These are phyloP conservation scores for Peterozyma xylosa DNA, from an alignment of 805 yeast species.

Conservation along the genomic window DNA sequence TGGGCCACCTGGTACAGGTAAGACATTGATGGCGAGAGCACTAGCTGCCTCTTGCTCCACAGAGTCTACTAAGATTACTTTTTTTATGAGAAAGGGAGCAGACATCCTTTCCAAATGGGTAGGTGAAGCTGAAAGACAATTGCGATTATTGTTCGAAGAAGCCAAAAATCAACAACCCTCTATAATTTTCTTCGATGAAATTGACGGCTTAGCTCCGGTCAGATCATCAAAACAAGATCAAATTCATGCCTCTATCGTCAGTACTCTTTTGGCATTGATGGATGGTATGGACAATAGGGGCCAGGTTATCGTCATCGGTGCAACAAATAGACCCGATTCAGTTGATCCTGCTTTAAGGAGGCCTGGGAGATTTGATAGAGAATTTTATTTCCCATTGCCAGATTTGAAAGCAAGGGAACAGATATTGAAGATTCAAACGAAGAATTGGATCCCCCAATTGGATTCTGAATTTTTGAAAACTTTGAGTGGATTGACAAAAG, in stretches of 20 bases:
- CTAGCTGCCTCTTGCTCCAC: constrained; percentile 92
- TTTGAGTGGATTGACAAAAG: constrained; percentile 79
- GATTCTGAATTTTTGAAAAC: constrained; percentile 48
- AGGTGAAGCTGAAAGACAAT: constrained; percentile 96
- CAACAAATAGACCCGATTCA: constrained; percentile 95
- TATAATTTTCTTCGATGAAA: constrained; percentile 94
- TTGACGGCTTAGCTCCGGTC: constrained; percentile 97
- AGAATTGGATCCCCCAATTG: constrained; percentile 79
- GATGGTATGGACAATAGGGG: constrained; percentile 99
- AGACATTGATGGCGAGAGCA: constrained; percentile 96
- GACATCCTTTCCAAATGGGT: constrained; percentile 98
- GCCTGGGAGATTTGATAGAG: constrained; percentile 96
- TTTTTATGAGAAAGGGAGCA: constrained; percentile 98
- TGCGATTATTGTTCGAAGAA: constrained; percentile 86
- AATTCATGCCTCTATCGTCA: constrained; percentile 94
- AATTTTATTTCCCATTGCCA: constrained; percentile 92
- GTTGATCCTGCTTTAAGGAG: constrained; percentile 97
- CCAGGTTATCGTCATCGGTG: constrained; percentile 96
- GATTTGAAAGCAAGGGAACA: constrained; percentile 70
- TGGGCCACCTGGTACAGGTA: constrained; percentile 99
- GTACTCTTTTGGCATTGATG: constrained; percentile 91
- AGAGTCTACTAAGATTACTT: constrained; percentile 78
- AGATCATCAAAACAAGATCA: constrained; percentile 97
- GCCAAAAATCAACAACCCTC: constrained; percentile 95
- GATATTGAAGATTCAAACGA: constrained; percentile 80